Conservation (phyloP, 345 rosid species). For the Brassica napus region DNA sequence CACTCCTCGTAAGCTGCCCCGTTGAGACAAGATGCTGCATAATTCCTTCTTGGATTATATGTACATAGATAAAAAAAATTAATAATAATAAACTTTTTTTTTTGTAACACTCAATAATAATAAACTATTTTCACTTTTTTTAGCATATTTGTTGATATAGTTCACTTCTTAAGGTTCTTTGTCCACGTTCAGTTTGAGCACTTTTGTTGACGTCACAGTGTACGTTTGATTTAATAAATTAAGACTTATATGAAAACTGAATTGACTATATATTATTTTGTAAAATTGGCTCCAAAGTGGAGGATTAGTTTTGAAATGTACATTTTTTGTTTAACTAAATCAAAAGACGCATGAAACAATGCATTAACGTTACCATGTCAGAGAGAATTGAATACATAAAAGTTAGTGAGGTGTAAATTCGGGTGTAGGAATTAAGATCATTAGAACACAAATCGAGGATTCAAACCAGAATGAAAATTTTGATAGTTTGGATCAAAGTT, state of each 20-base stretch:
- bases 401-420: too few relatives aligned
- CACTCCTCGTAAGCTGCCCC: constrained; percentile 24
- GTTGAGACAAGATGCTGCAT: constrained; percentile 8
- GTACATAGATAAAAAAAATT: not conserved
- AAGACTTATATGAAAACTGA: too few relatives aligned
- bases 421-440: too few relatives aligned
- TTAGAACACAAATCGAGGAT: too few relatives aligned
- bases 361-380: too few relatives aligned
- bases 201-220: constrained; percentile 1
- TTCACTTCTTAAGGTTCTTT: not conserved
- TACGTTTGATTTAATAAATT: not conserved
- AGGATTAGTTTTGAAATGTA: not conserved
- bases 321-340: not conserved
- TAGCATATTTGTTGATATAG: too few relatives aligned
- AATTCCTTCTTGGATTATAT: not conserved
- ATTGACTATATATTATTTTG: too few relatives aligned
- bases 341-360: not conserved
- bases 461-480: too few relatives aligned
- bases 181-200: not conserved
- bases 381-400: too few relatives aligned
- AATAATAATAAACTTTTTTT: not conserved
- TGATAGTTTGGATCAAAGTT: not conserved
- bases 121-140: not conserved
- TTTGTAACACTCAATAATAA: too few relatives aligned
- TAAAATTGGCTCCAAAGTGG: too few relatives aligned